Evolutionary conservation across 176 grass and related monocot genomes (phyloP).

Genomic region (Oryza officinalis): DNA sequence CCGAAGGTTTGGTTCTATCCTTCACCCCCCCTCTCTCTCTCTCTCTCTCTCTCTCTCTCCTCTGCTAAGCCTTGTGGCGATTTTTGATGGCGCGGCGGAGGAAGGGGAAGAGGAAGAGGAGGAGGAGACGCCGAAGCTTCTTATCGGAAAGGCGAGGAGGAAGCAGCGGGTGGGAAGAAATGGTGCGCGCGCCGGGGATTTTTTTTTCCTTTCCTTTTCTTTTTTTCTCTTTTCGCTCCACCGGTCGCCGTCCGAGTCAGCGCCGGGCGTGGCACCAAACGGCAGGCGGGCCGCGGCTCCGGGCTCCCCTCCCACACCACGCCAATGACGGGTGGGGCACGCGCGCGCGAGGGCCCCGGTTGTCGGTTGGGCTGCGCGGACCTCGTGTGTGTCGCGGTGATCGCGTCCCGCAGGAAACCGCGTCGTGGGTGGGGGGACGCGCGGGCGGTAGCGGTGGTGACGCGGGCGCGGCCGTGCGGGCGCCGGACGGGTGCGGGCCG

Average conservation of each 20-base stretch:
- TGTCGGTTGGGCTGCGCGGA: background rate
- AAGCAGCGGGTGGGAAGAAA: slow-evolving; percentile 53
- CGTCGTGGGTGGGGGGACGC: slow-evolving; percentile 8
- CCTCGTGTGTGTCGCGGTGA: background rate
- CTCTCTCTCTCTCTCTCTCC: no score
- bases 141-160: background rate
- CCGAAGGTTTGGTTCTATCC: background rate
- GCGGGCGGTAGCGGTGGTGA: background rate
- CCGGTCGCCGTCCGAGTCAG: slow-evolving; percentile 41
- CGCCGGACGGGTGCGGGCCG: no score
- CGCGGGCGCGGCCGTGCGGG: background rate
- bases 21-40: background rate
- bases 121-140: slow-evolving; percentile 45
- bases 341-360: background rate
- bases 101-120: background rate
- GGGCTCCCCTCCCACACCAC: background rate
- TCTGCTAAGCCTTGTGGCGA: background rate
- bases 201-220: background rate
- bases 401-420: background rate
- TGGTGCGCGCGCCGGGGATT: slow-evolving; percentile 5
- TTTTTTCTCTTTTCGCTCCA: background rate
- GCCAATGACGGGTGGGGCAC: slow-evolving; percentile 35
- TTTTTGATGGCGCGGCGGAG: slow-evolving; percentile 22
- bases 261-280: slow-evolving; percentile 29
- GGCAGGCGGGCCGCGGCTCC: background rate